phyloP scores from a whole-genome alignment of 306 rosid species.

The Prunus fruticosa region DNA sequence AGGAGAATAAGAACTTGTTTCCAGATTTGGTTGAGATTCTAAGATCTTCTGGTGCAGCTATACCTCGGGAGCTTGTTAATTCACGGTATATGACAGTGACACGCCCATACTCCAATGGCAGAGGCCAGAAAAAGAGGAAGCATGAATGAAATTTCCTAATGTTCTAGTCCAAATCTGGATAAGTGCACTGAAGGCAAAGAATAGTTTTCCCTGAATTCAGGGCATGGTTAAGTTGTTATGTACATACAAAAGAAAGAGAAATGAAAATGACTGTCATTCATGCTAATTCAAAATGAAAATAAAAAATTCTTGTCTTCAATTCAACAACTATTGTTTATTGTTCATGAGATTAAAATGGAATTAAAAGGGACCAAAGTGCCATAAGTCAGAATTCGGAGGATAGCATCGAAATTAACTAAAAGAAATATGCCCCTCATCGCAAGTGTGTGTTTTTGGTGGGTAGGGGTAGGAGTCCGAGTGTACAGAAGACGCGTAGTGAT shows the following conservation, averaged over 20 bases:
- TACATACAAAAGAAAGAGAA: not conserved
- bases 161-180: not conserved
- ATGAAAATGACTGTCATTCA: not conserved
- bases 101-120: conserved; percentile 31
- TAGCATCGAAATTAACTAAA: not conserved
- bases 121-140: conserved; percentile 44
- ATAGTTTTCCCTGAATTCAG: not conserved
- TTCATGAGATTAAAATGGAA: too few relatives aligned
- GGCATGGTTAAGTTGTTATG: not conserved
- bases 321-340: too few relatives aligned
- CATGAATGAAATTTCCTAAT: conserved; percentile 14
- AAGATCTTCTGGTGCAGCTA: conserved; percentile 63
- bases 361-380: not conserved
- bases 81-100: conserved; percentile 30
- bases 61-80: conserved; percentile 67
- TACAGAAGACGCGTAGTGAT: too few relatives aligned
- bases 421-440: not conserved
- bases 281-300: not conserved
- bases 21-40: conserved; percentile 52
- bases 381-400: not conserved
- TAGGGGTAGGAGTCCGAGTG: too few relatives aligned
- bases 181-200: not conserved
- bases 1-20: conserved; percentile 60
- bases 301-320: too few relatives aligned
- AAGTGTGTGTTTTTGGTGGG: not conserved